Percentiles rank a stretch among this genome's conserved stretches.
phyloP scores from a whole-genome alignment of 1,284 basidiomycete species.

The Leccinum glutinopallens region DNA sequence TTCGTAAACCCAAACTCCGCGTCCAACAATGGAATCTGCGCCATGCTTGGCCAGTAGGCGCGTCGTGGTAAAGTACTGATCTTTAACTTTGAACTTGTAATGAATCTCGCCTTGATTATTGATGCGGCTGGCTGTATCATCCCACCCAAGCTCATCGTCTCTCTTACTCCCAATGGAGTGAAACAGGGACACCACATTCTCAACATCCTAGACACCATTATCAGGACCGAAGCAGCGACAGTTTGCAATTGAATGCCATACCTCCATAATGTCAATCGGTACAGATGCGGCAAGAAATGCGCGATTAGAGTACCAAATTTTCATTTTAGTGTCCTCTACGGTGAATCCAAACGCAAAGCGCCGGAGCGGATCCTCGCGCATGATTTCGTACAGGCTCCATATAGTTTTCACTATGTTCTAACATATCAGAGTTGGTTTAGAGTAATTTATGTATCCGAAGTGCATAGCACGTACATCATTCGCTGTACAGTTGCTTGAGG shows the following conservation, averaged over 20 bases:
- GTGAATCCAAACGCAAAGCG: neutral
- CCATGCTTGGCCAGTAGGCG: neutral
- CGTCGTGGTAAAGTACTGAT: neutral
- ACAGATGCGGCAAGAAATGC: neutral
- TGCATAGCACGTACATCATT: neutral
- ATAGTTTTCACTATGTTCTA: neutral
- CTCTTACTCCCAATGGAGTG: neutral
- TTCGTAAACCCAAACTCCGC: neutral
- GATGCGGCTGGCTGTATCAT: neutral
- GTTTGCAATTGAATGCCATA: neutral
- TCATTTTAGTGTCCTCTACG: neutral
- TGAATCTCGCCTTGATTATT: neutral
- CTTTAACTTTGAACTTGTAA: neutral
- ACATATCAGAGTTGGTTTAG: neutral
- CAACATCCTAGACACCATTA: neutral
- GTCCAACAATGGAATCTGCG: neutral
- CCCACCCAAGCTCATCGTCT: neutral
- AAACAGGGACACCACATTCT: constrained; percentile 12
- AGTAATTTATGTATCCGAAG: neutral
- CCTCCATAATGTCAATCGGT: neutral
- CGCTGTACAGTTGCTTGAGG: neutral
- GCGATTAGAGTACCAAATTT: neutral
- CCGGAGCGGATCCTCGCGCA: neutral
- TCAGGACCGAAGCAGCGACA: neutral
- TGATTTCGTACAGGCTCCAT: neutral